Conservation (phyloP, 495 filamentous ascomycete genomes). For the Aspergillus heteromorphus region DNA sequence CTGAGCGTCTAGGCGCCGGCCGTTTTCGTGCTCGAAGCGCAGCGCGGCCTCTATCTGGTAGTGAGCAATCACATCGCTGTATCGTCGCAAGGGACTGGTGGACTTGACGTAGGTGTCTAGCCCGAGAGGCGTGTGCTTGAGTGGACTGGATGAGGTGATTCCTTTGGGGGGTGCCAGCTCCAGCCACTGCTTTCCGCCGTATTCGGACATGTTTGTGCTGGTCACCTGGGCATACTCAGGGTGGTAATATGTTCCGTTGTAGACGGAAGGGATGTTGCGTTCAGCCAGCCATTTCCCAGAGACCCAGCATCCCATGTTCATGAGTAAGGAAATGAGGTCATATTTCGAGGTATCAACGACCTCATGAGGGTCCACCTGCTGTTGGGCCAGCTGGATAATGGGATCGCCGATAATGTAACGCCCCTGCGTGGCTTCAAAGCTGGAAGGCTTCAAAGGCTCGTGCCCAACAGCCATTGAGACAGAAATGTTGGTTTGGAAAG, state of each 20-base stretch:
- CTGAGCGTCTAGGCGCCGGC: constrained; percentile 43
- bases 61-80: constrained; percentile 75
- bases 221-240: constrained; percentile 47
- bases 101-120: constrained; percentile 67
- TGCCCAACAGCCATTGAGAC: constrained; percentile 30
- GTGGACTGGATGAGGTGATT: constrained; percentile 43
- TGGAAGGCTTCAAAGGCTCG: constrained; percentile 19
- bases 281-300: constrained; percentile 68
- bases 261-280: constrained; percentile 74
- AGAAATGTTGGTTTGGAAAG: constrained; percentile 13
- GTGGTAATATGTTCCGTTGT: constrained; percentile 61
- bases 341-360: constrained; percentile 33
- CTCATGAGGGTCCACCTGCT: constrained; percentile 31
- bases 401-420: constrained; percentile 48
- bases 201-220: constrained; percentile 27
- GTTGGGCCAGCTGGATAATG: constrained; percentile 37
- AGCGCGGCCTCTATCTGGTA: constrained; percentile 88
- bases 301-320: constrained; percentile 73
- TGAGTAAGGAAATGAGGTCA: constrained; percentile 55
- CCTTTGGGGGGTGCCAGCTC: constrained; percentile 41
- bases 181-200: constrained; percentile 28
- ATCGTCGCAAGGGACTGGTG: constrained; percentile 83
- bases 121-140: constrained; percentile 57
- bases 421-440: constrained; percentile 23
- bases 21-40: constrained; percentile 57